phyloP scores from a whole-genome alignment of 495 filamentous ascomycete species.

The Durotheca rogersii region DNA sequence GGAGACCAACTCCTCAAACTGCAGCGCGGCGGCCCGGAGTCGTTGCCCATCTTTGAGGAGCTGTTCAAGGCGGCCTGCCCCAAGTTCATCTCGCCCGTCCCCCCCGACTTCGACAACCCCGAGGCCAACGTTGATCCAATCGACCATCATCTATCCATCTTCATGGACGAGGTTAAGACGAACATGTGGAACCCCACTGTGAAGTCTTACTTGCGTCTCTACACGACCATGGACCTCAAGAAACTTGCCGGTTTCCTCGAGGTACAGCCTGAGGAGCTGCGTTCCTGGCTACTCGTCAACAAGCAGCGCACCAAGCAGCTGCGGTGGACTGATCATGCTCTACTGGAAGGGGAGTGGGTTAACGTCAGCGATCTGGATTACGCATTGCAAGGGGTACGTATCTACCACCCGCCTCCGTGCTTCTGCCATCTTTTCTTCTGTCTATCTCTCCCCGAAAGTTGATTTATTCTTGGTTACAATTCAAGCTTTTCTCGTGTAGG shows the following conservation, averaged over 20 bases:
- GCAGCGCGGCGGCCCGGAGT: constrained; percentile 92
- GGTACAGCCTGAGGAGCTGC: constrained; percentile 86
- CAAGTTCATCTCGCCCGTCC: constrained; percentile 98
- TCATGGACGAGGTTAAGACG: constrained; percentile 98
- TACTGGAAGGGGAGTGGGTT: constrained; percentile 88
- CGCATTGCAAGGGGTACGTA: constrained; percentile 83
- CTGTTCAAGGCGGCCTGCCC: constrained; percentile 94
- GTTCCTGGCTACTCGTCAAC: constrained; percentile 89
- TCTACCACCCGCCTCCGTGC: constrained; percentile 5
- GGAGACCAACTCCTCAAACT: constrained; percentile 93
- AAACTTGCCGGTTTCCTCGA: constrained; percentile 97
- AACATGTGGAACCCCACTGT: constrained; percentile 95
- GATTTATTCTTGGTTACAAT: constrained; percentile 8
- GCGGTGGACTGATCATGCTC: constrained; percentile 85
- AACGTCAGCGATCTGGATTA: constrained; percentile 94
- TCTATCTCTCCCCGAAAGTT: constrained; percentile 1
- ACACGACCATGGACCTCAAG: constrained; percentile 98
- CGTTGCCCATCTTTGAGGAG: constrained; percentile 94
- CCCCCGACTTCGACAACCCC: constrained; percentile 95
- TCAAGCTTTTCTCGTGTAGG: constrained; percentile 21
- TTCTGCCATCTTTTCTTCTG: neutral
- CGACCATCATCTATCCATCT: constrained; percentile 93
- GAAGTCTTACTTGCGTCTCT: constrained; percentile 96
- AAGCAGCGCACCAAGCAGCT: constrained; percentile 98
- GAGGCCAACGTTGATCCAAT: constrained; percentile 92